Percentiles rank a stretch among this genome's conserved stretches.
These are phyloP conservation scores for Penicillium antarcticum DNA, from an alignment of 495 filamentous ascomycete species.

Conservation along the genomic window DNA sequence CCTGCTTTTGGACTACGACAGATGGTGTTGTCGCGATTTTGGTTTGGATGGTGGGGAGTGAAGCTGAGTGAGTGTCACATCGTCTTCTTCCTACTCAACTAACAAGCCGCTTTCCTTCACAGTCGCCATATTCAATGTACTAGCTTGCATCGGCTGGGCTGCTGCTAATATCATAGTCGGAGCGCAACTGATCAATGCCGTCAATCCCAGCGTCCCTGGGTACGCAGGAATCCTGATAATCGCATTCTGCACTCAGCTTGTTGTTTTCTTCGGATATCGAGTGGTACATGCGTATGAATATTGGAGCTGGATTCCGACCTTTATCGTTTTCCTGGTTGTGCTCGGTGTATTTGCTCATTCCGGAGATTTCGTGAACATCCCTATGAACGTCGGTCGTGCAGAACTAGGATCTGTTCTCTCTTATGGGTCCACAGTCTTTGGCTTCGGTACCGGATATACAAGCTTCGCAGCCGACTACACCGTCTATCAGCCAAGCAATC, in stretches of 20 bases:
- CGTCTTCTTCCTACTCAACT: constrained; percentile 13
- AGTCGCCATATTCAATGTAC: constrained; percentile 46
- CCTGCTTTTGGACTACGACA: constrained; percentile 52
- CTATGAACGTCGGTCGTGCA: constrained; percentile 30
- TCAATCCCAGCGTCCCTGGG: constrained; percentile 35
- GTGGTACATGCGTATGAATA: constrained; percentile 52
- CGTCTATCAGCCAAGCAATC: constrained; percentile 19
- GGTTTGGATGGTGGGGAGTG: constrained; percentile 43
- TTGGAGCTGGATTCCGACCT: constrained; percentile 49
- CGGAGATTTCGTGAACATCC: constrained; percentile 41
- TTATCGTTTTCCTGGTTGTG: constrained; percentile 46
- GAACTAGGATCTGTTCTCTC: constrained; percentile 32
- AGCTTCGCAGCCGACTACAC: constrained; percentile 19
- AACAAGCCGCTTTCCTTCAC: constrained; percentile 46
- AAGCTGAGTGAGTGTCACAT: constrained; percentile 13
- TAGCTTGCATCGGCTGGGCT: constrained; percentile 18
- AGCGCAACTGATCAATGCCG: constrained; percentile 17
- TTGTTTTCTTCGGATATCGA: constrained; percentile 50
- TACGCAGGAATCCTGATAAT: constrained; percentile 50
- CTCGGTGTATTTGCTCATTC: constrained; percentile 49
- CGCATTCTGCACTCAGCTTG: constrained; percentile 42
- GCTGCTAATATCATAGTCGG: constrained; percentile 19
- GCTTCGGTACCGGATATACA: constrained; percentile 20
- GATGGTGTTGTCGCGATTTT: constrained; percentile 54
- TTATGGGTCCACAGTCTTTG: constrained; percentile 18